Evolutionary conservation across 768 basidiomycete species (phyloP).

Genomic region (Suillus occidentalis): DNA sequence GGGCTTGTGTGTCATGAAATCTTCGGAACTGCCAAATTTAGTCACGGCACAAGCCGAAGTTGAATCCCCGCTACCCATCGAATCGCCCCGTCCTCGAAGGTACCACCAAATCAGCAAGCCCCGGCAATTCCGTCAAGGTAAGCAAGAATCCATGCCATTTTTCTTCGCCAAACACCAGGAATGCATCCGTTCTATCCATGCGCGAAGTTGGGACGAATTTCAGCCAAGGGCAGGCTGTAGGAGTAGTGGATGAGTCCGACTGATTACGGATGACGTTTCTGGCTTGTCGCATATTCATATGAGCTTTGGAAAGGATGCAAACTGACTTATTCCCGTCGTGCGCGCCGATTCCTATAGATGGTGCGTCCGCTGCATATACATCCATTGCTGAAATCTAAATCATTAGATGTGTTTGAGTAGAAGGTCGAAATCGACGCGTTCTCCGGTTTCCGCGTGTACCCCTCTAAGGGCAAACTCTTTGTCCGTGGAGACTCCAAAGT

Average conservation of each 20-base stretch:
- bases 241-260: slow-evolving; percentile 44
- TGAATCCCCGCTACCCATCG: slow-evolving; percentile 22
- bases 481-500: slow-evolving; percentile 97
- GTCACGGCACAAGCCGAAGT: slow-evolving; percentile 28
- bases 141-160: slow-evolving; percentile 39
- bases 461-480: slow-evolving; percentile 93
- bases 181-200: slow-evolving; percentile 11
- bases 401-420: slow-evolving; percentile 37
- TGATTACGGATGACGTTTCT: slow-evolving; percentile 37
- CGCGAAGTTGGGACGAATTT: background rate
- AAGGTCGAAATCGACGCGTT: slow-evolving; percentile 99
- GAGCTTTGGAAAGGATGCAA: slow-evolving; percentile 9
- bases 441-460: slow-evolving; percentile 98
- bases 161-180: slow-evolving; percentile 11
- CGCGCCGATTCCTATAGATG: slow-evolving; percentile 18
- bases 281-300: slow-evolving; percentile 16
- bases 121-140: slow-evolving; percentile 58
- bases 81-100: slow-evolving; percentile 15
- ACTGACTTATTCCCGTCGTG: slow-evolving; percentile 18
- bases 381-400: slow-evolving; percentile 6
- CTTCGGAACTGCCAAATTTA: slow-evolving; percentile 13
- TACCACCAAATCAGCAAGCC: slow-evolving; percentile 24
- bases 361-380: slow-evolving; percentile 17
- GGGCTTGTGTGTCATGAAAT: background rate
- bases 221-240: slow-evolving; percentile 16